These are phyloP conservation scores for Paraconiothyrium brasiliense DNA, from an alignment of 2,329 filamentous ascomycete genomes.

Conservation along the genomic window DNA sequence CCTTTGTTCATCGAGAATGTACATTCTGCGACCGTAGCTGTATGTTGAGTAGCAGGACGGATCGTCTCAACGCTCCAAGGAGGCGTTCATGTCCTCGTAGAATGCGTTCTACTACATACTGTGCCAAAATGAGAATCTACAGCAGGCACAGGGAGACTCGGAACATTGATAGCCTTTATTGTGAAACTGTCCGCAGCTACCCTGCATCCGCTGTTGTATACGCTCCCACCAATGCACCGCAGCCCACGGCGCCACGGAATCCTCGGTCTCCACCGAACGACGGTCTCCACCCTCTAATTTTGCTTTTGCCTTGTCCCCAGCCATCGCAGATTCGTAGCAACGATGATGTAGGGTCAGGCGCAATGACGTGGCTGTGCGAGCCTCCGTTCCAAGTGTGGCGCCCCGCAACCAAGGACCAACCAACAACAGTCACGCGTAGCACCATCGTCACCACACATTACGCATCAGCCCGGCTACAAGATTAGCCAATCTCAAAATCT, in stretches of 20 bases:
- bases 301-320: not conserved
- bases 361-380: conserved; percentile 13
- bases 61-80: no score
- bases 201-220: no score
- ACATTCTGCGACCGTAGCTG: no score
- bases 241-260: not conserved
- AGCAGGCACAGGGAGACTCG: no score
- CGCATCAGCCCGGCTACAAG: not conserved
- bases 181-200: no score
- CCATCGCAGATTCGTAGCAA: not conserved
- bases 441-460: conserved; percentile 6
- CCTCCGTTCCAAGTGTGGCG: not conserved
- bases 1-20: no score
- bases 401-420: not conserved
- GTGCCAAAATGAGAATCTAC: no score
- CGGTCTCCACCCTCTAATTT: not conserved
- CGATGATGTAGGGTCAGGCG: conserved; percentile 4
- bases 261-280: not conserved
- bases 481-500: not conserved
- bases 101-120: no score
- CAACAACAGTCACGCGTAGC: not conserved
- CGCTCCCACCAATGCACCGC: not conserved
- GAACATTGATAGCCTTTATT: no score
- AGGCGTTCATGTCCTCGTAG: no score
- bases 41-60: no score